A percentile compares a stretch with the other conserved stretches of the same genome.
These are phyloP conservation scores for Verbascum thapsus DNA, from an alignment of 257 asterid genomes.

Conservation along the genomic window DNA sequence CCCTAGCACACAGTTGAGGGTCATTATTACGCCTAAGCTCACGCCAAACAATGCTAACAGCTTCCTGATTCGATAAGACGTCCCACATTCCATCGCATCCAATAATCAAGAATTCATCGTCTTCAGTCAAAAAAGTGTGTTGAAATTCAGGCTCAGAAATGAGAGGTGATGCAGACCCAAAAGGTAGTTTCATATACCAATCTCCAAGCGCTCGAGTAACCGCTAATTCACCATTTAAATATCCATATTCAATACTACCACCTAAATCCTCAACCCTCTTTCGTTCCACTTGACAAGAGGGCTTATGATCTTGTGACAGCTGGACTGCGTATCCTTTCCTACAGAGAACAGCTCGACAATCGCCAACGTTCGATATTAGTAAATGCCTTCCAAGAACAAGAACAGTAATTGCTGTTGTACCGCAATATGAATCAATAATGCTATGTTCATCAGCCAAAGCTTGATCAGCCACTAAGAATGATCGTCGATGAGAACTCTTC, in stretches of 20 bases:
- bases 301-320: conserved; percentile 86
- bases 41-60: conserved; percentile 62
- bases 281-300: conserved; percentile 60
- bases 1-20: conserved; percentile 69
- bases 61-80: conserved; percentile 83
- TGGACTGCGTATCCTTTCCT: conserved; percentile 84
- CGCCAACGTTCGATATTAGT: conserved; percentile 86
- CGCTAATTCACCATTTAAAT: conserved; percentile 84
- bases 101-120: conserved; percentile 85
- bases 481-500: conserved; percentile 53
- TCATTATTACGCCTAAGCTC: conserved; percentile 66
- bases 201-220: conserved; percentile 96
- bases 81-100: conserved; percentile 99
- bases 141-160: conserved; percentile 88
- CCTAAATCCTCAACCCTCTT: conserved; percentile 81
- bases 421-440: conserved; percentile 64
- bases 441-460: conserved; percentile 70
- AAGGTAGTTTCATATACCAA: conserved; percentile 88
- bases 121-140: conserved; percentile 57
- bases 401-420: conserved; percentile 94
- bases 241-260: conserved; percentile 72
- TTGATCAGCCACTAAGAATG: conserved; percentile 67
- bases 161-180: conserved; percentile 79
- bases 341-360: conserved; percentile 90
- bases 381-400: conserved; percentile 72